phyloP scores from a whole-genome alignment of 1,139 yeast species.

The Sugiyamaella sp. region DNA sequence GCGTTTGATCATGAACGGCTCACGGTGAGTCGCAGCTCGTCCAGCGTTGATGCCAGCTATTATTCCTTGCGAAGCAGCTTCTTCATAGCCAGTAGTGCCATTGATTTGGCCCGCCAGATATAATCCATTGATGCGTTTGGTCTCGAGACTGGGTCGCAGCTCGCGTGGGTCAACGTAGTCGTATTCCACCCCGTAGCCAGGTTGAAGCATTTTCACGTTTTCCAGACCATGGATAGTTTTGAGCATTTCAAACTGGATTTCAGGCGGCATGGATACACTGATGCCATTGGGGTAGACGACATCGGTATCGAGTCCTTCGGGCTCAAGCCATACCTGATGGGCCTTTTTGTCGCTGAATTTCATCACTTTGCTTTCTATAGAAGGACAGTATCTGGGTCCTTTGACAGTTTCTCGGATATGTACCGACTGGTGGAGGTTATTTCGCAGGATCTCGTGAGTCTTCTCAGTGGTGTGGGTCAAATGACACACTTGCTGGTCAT shows the following conservation, averaged over 20 bases:
- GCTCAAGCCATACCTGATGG: slow-evolving; percentile 93
- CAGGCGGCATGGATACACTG: slow-evolving; percentile 95
- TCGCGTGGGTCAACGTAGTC: slow-evolving; percentile 96
- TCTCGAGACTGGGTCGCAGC: slow-evolving; percentile 73
- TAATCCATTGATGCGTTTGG: slow-evolving; percentile 76
- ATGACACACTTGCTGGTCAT: slow-evolving; percentile 65
- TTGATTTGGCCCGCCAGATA: slow-evolving; percentile 96
- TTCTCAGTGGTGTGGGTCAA: slow-evolving; percentile 77
- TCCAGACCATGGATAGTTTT: slow-evolving; percentile 86
- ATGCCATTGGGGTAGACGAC: slow-evolving; percentile 95
- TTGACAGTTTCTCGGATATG: slow-evolving; percentile 93
- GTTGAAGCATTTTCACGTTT: slow-evolving; percentile 82
- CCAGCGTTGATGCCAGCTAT: slow-evolving; percentile 97
- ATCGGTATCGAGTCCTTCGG: slow-evolving; percentile 88
- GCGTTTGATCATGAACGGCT: slow-evolving; percentile 61
- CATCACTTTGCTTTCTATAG: slow-evolving; percentile 86
- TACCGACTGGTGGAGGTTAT: slow-evolving; percentile 76
- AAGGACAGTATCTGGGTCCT: slow-evolving; percentile 98
- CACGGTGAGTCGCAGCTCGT: slow-evolving; percentile 42
- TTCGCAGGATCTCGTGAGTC: slow-evolving; percentile 68
- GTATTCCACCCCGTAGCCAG: slow-evolving; percentile 98
- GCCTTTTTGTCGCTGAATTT: slow-evolving; percentile 74
- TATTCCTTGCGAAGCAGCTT: slow-evolving; percentile 96
- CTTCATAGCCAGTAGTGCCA: slow-evolving; percentile 99
- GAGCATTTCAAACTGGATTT: slow-evolving; percentile 76